Evolutionary conservation across 2,329 filamentous ascomycete species (phyloP).

Genomic region (Epichloe baconii): DNA sequence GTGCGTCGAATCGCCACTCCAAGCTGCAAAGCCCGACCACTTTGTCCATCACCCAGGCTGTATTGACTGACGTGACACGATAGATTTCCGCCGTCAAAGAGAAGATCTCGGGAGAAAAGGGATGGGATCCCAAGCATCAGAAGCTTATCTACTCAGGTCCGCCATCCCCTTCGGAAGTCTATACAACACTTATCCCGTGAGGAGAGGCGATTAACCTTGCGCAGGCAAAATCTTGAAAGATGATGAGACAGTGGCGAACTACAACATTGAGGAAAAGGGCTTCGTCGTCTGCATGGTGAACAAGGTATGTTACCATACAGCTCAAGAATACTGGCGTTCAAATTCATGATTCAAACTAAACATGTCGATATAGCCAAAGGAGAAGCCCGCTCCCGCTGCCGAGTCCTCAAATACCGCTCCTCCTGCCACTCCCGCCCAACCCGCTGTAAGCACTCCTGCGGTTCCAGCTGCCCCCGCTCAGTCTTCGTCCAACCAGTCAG

Average conservation of each 20-base stretch:
- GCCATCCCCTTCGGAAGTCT: constrained; percentile 12
- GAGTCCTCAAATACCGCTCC: constrained; percentile 48
- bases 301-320: constrained; percentile 50
- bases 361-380: constrained; percentile 24
- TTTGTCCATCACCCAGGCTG: constrained; percentile 5
- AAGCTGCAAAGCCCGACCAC: constrained; percentile 9
- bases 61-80: constrained; percentile 5
- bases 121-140: constrained; percentile 80
- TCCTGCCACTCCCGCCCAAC: constrained; percentile 41
- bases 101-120: constrained; percentile 84
- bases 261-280: constrained; percentile 98
- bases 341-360: neutral
- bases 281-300: constrained; percentile 98
- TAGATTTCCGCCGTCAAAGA: constrained; percentile 85
- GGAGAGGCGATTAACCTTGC: constrained; percentile 10
- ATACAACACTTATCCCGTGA: constrained; percentile 1
- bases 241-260: constrained; percentile 89
- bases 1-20: constrained; percentile 43
- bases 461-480: constrained; percentile 30
- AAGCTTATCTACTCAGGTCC: constrained; percentile 98
- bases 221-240: constrained; percentile 96
- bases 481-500: constrained; percentile 32
- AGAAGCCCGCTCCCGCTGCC: constrained; percentile 50
- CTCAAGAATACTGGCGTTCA: neutral
- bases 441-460: constrained; percentile 48